Evolutionary conservation across 495 filamentous ascomycete genomes (phyloP).

Genomic region (Penicillium samsonianum): DNA sequence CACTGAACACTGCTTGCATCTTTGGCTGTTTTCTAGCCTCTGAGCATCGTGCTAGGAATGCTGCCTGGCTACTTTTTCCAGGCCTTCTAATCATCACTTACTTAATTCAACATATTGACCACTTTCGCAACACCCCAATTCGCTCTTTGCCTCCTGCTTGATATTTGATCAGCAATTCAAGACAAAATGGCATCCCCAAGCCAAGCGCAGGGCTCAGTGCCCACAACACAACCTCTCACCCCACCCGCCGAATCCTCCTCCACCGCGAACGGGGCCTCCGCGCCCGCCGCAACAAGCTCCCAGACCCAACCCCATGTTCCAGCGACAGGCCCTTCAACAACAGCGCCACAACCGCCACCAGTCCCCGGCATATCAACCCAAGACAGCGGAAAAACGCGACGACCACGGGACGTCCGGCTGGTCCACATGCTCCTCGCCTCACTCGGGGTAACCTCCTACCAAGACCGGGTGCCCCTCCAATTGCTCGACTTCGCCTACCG

Average conservation of each 20-base stretch:
- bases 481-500: constrained; percentile 98
- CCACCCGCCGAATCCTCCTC: constrained; percentile 46
- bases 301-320: constrained; percentile 20
- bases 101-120: constrained; percentile 9
- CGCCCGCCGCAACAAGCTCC: constrained; percentile 25
- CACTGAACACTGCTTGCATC: not conserved
- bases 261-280: constrained; percentile 24
- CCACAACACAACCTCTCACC: constrained; percentile 45
- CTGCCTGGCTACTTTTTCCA: not conserved
- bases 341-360: constrained; percentile 39
- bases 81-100: constrained; percentile 5
- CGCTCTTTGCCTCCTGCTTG: constrained; percentile 7
- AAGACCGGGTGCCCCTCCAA: constrained; percentile 90
- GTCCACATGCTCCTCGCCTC: constrained; percentile 88
- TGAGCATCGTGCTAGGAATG: constrained; percentile 7
- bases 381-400: constrained; percentile 64
- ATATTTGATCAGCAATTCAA: not conserved
- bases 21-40: not conserved
- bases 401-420: constrained; percentile 86
- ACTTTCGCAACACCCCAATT: constrained; percentile 6
- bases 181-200: constrained; percentile 46
- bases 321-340: constrained; percentile 26
- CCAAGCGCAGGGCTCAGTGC: constrained; percentile 36
- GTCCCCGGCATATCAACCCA: constrained; percentile 56
- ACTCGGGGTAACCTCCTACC: constrained; percentile 85